Evolutionary conservation across 2,329 filamentous ascomycete species (phyloP), one percentile per base, ranked within the genome.

Genomic region (Colletotrichum sp.): DNA sequence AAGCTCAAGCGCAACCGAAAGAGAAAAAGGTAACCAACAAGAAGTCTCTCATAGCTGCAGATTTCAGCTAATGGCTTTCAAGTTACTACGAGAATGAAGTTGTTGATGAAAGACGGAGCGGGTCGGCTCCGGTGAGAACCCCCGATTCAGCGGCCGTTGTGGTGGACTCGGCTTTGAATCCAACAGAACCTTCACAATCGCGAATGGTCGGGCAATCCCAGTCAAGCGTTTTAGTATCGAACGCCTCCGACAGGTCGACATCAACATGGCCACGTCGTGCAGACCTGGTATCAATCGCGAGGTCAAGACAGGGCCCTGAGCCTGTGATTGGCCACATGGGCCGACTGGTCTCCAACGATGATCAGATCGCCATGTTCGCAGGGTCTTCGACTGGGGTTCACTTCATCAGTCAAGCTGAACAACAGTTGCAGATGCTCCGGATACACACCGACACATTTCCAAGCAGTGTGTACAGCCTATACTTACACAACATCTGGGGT

Each of bases 361-460:
- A 75, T 12, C 73, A 77, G 22, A 68, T 78, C 5, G 79, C 77
- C 39, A 80, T 80, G 79, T 81, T 81, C 64, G 78, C 75, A 1
- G 80, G 80, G 3, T 81, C 80, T 3, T 79, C 80, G 3, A 81
- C 80, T 2, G 80, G 80, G 4, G 80, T 81, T 8, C 80, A 81
- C 48, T 81, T 81, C 59, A 80, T 81, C 24, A 78, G 77, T 39
- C 80, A 81, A 57, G 79, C 79, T 2, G 80, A 81, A 57, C 80
- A 81, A 34, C 79, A 80, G 26, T 39, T 81, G 12, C 79, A 81
- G 18, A 76, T 80, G 65, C 76, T 77, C 13, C 66, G 75, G 5
- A 78, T 80, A 65, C 76, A 80, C 32, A 79, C 69, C 2, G 80
- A 81, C 2, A 71, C 79, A 1, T 79, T 81, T 15, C 80, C 80